Percentiles rank a stretch among this genome's conserved stretches.
phyloP scores from a whole-genome alignment of 257 asterid genomes.

The Fraxinus anomala region DNA sequence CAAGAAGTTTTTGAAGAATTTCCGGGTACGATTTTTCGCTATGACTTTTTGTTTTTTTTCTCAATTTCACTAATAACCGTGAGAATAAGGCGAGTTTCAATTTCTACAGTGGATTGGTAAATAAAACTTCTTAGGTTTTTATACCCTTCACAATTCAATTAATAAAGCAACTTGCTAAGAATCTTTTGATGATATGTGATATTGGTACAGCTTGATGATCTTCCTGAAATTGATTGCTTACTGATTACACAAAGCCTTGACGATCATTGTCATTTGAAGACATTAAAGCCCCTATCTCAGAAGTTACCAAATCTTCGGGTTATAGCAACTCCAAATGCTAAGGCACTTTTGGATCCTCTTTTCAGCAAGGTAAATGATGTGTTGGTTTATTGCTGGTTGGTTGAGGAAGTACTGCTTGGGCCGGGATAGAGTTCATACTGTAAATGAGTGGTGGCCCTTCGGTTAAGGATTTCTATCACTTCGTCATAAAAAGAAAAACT shows the following conservation, averaged over 20 bases:
- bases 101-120: not conserved
- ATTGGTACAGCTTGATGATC: slow-evolving; percentile 79
- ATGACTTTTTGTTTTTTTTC: not conserved
- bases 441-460: no score
- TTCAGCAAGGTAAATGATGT: slow-evolving; percentile 67
- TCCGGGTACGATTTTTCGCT: slow-evolving; percentile 49
- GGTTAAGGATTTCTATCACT: no score
- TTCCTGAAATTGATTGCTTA: slow-evolving; percentile 74
- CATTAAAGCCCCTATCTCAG: slow-evolving; percentile 76
- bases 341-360: slow-evolving; percentile 71
- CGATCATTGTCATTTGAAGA: slow-evolving; percentile 91
- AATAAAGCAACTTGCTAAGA: not conserved
- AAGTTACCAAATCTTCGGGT: slow-evolving; percentile 70
- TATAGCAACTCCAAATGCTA: slow-evolving; percentile 85
- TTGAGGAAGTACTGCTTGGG: not conserved
- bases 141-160: not conserved
- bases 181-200: slow-evolving; percentile 27
- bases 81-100: not conserved
- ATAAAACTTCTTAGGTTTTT: not conserved
- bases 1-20: slow-evolving; percentile 68
- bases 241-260: slow-evolving; percentile 97
- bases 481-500: no score
- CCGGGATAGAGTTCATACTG: no score
- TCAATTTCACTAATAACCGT: not conserved
- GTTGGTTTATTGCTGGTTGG: not conserved